Base-by-base conservation (phyloP, 2,329 filamentous ascomycete genomes). In the Byssoonygena ceratinophila region DNA sequence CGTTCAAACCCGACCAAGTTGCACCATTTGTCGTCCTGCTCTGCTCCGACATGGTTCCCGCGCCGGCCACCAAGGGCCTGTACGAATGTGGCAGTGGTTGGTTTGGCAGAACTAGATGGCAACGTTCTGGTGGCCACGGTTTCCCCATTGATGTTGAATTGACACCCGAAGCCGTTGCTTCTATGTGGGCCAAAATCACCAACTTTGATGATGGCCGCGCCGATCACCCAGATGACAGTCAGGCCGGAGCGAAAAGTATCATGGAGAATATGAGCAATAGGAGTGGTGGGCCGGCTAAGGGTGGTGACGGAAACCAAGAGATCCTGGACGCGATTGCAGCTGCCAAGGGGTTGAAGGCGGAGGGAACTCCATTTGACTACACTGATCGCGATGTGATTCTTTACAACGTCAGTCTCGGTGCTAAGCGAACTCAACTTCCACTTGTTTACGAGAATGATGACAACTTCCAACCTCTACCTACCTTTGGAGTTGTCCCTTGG, bases 1-100 rank as follows among this genome's bases (percentile, higher is more conserved):
- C 92, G 43, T 95, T 98, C 79, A 98, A 97, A 82, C 92, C 92
- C 55, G 91, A 97, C 67, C 97, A 95, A 72, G 90, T 98, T 69
- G 92, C 92, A 50, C 92, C 92, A 56, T 74, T 97, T 34, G 90
- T 98, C 48, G 82, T 91, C 52, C 82, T 90, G 40, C 85, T 98
- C 54, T 87, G 82, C 68, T 84, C 81, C 12, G 92, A 98, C 74
- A 87, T 87, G 73, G 82, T 89, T 50, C 91, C 92, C 25, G 80
- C 85, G 64, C 81, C 85, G 60, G 80, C 82, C 14, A 96, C 89
- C 54, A 91, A 91, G 59, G 84, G 84, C 50, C 79, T 98, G 45
- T 98, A 89, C 73, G 92, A 98, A 74, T 87, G 91, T 61, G 92
- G 92, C 63, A 92, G 87, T 66, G 92, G 91, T 58, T 98, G 92